A percentile compares a stretch with the other conserved stretches of the same genome.
phyloP scores from a whole-genome alignment of 2,329 filamentous ascomycete genomes.

The Clonostachys rosea region DNA sequence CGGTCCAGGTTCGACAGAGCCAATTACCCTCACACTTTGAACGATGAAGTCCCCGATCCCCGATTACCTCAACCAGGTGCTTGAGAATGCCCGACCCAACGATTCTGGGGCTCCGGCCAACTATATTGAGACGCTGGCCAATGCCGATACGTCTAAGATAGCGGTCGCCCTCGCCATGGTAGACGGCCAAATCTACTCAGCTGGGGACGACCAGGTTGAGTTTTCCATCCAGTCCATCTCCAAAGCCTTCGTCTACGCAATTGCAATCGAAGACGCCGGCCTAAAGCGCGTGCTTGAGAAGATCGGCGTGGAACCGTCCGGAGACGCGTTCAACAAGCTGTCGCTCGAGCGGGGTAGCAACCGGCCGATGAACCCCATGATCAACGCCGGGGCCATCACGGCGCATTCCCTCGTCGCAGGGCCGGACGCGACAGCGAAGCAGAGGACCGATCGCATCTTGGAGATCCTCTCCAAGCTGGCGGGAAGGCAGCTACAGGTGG shows the following conservation, averaged over 20 bases:
- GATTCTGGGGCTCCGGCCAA: slow-evolving; percentile 21
- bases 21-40: background rate
- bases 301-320: slow-evolving; percentile 32
- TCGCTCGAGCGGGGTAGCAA: slow-evolving; percentile 20
- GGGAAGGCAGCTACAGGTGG: slow-evolving; percentile 24
- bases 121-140: slow-evolving; percentile 30
- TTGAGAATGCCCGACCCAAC: slow-evolving; percentile 20
- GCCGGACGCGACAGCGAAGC: slow-evolving; percentile 20
- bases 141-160: slow-evolving; percentile 29
- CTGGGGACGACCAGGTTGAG: slow-evolving; percentile 28
- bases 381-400: slow-evolving; percentile 26
- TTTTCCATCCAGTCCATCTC: slow-evolving; percentile 36
- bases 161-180: slow-evolving; percentile 31
- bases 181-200: slow-evolving; percentile 29
- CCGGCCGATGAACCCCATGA: slow-evolving; percentile 27
- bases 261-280: slow-evolving; percentile 30
- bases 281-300: slow-evolving; percentile 25
- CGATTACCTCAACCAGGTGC: slow-evolving; percentile 22
- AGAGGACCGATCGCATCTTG: slow-evolving; percentile 27
- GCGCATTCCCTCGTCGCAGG: slow-evolving; percentile 21
- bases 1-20: background rate
- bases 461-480: slow-evolving; percentile 23
- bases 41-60: slow-evolving; percentile 26
- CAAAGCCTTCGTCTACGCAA: slow-evolving; percentile 31
- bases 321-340: slow-evolving; percentile 28